Base-by-base conservation (phyloP, 345 rosid genomes). In the Pistacia atlantica region DNA sequence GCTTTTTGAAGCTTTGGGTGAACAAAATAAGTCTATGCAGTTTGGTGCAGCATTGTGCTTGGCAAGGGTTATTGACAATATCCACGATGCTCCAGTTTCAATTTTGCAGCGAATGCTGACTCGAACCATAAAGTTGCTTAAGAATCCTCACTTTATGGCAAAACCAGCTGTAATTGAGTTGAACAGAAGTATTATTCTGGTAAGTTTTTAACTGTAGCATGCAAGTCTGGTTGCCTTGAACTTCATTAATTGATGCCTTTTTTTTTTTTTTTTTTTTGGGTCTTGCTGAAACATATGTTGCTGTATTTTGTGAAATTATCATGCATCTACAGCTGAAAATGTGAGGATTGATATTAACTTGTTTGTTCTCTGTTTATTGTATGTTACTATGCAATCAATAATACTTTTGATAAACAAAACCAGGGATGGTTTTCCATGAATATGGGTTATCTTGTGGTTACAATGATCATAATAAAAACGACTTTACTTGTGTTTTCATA, bases 11-110 rank as follows among this genome's bases (percentile, higher is more conserved):
- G 95, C 99, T 35, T 66, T 95, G 78, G 97, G 94, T 58, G 99
- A 95, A 71, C 99, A 95, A 83, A 89, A 88, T 83, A 95, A 91
- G 91, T 90, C 86, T 49, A 88, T 89, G 79, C 98, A 93, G 87
- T 83, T 88, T 1, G 98, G 98, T 73, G 87, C 97, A 8, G 98
- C 98, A 3, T 83, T 89, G 80, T 95, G 99, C 78, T 86, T 95
- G 89, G 95, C 97, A 1, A 88, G 84, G 84, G 90, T 95, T 49
- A 85, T 93, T 51, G 94, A 90, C 78, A 87, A 80, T 59, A 82
- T 81, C 59, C 83, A 77, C 37, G 83, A 88, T 70, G 90, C 99
- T 67, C 97, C 99, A 0, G 77, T 83, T 74, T 69, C 90, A 5
- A 75, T 95, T 82, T 84, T 93, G 77, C 99, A 89, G 79, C 86